Evolutionary conservation across 441 rosid genomes (phyloP), one percentile per base, ranked within the genome.

Genomic region (Omphalea diandra): DNA sequence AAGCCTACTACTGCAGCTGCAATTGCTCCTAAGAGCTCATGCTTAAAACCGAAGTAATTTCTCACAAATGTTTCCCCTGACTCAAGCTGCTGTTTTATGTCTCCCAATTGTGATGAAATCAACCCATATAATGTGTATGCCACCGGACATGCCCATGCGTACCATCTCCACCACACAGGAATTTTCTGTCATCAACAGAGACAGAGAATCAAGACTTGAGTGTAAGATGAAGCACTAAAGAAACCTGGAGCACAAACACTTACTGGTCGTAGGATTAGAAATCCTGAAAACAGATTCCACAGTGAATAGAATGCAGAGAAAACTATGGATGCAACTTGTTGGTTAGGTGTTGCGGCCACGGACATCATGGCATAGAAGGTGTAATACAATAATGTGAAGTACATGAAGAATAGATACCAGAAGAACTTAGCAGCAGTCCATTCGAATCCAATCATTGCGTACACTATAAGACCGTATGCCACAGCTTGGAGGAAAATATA

Each of bases 291-390:
- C 46, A 88, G 81, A 72, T 86, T 86, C 91, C 96, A 88, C 1
- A 86, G 35, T 20, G 76, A 86, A 52, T 81, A 88, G 69, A 85
- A 85, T 47, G 81, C 84, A 33, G 78, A 59, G 18, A 86, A 81
- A 71, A 81, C 72, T 29, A 88, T 83, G 77, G 80, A 69, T 3
- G 93, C 85, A 26, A 87, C 77, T 59, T 80, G 84, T 78, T 79
- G 82, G 67, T 89, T 86, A 2, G 97, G 97, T 4, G 95, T 83
- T 68, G 82, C 55, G 3, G 91, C 91, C 26, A 89, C 87, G 5
- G 87, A 55, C 95, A 87, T 87, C 89, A 89, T 86, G 20, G 85
- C 91, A n/a, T 84, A 91, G 83, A 77, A 89, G 61, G 95, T 91
- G 90, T 84, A 90, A 74, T 84, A 84, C 49, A 90, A 70, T 24